Evolutionary conservation across 139 green algal species (phyloP).

Genomic region (Chlorella sp.): DNA sequence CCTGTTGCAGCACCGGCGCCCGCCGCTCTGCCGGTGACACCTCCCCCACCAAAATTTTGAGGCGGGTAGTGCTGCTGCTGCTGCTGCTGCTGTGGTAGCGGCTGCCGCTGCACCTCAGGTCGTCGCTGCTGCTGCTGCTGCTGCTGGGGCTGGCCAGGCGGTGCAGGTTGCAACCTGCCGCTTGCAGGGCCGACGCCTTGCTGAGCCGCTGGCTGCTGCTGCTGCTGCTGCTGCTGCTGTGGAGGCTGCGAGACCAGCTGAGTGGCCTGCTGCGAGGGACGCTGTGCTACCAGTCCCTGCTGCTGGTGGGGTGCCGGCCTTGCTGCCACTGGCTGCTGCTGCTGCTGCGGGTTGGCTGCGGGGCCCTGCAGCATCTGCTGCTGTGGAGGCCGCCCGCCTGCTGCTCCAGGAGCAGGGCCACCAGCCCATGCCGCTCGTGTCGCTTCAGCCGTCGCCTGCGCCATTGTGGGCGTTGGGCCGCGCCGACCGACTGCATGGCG

Average conservation of each 20-base stretch:
- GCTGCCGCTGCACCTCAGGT: background rate
- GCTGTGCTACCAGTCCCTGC: background rate
- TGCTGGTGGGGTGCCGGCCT: constrained; percentile 17
- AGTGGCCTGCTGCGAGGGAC: constrained; percentile 8
- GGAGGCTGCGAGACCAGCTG: too few relatives aligned
- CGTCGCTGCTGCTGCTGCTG: background rate
- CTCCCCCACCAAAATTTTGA: background rate
- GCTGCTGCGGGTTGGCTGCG: background rate
- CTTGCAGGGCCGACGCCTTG: background rate
- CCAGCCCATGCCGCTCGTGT: constrained; percentile 1
- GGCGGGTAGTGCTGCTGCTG: background rate
- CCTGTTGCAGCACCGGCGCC: background rate
- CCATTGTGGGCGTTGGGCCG: constrained; percentile 28
- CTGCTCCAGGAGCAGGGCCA: background rate
- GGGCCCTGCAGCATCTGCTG: constrained; percentile 18
- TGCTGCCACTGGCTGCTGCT: constrained; percentile 28
- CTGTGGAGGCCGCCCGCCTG: background rate
- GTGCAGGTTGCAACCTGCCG: background rate
- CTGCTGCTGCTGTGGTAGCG: background rate
- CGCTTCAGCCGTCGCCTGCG: background rate
- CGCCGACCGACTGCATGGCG: constrained; percentile 18
- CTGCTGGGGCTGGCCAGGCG: background rate
- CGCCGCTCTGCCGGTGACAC: too few relatives aligned
- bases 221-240: constrained; percentile 17
- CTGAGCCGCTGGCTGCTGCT: background rate